Evolutionary conservation across 345 rosid genomes (phyloP).

Genomic region (Eutrema japonicum): DNA sequence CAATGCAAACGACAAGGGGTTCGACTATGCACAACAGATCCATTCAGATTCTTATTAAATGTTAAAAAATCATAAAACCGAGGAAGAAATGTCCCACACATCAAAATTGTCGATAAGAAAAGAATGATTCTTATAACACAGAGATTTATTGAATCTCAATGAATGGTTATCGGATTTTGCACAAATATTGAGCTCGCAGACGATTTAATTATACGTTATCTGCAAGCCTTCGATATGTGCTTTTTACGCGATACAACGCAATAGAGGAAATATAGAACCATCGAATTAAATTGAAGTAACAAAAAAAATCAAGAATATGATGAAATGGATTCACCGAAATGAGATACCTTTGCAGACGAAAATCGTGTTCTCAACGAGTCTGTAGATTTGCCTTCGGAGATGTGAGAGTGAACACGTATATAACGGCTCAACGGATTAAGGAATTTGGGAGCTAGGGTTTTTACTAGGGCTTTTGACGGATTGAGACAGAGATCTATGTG

Average conservation of each 20-base stretch:
- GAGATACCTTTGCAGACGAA: slow-evolving; percentile 23
- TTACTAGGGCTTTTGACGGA: slow-evolving; percentile 20
- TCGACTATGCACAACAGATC: background rate
- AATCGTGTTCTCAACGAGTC: background rate
- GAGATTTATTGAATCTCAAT: slow-evolving; percentile 29
- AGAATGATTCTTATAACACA: slow-evolving; percentile 38
- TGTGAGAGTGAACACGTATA: slow-evolving; percentile 6
- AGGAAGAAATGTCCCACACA: slow-evolving; percentile 34
- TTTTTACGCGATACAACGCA: background rate
- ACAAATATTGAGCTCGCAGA: slow-evolving; percentile 83
- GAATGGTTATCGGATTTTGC: slow-evolving; percentile 57
- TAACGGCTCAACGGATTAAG: slow-evolving; percentile 21
- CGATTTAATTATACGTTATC: slow-evolving; percentile 41
- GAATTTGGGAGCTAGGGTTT: slow-evolving; percentile 26
- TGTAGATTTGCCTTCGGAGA: background rate
- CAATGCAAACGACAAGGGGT: background rate
- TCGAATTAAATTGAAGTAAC: background rate
- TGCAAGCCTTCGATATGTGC: slow-evolving; percentile 95
- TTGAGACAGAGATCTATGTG: background rate
- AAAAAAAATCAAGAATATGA: background rate
- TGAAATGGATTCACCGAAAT: background rate
- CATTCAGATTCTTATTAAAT: background rate
- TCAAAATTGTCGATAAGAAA: slow-evolving; percentile 38
- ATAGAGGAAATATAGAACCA: background rate
- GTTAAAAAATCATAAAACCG: background rate